Evolutionary conservation across 805 yeast species (phyloP).

Genomic region (Torulaspora quercuum): DNA sequence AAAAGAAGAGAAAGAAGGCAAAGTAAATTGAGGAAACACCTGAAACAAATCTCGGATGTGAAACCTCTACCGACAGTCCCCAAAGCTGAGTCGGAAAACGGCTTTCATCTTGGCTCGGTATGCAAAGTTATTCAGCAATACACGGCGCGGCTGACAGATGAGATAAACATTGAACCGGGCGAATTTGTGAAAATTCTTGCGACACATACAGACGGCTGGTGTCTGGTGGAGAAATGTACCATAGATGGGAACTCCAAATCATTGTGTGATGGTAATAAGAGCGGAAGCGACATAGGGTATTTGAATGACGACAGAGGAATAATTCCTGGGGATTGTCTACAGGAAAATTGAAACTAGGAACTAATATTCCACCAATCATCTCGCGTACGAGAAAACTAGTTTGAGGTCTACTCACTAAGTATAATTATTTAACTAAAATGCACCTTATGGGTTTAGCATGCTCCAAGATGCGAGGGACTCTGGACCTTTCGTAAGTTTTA

Average conservation of each 20-base stretch:
- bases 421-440: too few relatives aligned
- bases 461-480: too few relatives aligned
- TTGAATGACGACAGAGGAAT: slow-evolving; percentile 41
- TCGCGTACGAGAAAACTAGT: too few relatives aligned
- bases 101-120: slow-evolving; percentile 11
- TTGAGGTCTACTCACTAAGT: too few relatives aligned
- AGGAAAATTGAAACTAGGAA: slow-evolving; percentile 4
- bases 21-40: slow-evolving; percentile 16
- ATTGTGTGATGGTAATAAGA: slow-evolving; percentile 1
- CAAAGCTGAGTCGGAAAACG: slow-evolving; percentile 3
- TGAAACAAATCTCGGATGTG: slow-evolving; percentile 16
- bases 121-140: slow-evolving; percentile 29
- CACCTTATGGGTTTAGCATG: too few relatives aligned
- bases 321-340: slow-evolving; percentile 40
- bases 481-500: too few relatives aligned
- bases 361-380: background rate
- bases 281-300: slow-evolving; percentile 25
- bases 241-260: slow-evolving; percentile 21
- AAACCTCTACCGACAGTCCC: slow-evolving; percentile 30
- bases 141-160: slow-evolving; percentile 38
- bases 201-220: slow-evolving; percentile 46
- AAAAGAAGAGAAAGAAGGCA: slow-evolving; percentile 11
- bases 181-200: slow-evolving; percentile 38
- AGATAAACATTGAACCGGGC: slow-evolving; percentile 33
- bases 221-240: slow-evolving; percentile 39